phyloP scores from a whole-genome alignment of 768 basidiomycete genomes.

The Candolleomyces efflorescens region DNA sequence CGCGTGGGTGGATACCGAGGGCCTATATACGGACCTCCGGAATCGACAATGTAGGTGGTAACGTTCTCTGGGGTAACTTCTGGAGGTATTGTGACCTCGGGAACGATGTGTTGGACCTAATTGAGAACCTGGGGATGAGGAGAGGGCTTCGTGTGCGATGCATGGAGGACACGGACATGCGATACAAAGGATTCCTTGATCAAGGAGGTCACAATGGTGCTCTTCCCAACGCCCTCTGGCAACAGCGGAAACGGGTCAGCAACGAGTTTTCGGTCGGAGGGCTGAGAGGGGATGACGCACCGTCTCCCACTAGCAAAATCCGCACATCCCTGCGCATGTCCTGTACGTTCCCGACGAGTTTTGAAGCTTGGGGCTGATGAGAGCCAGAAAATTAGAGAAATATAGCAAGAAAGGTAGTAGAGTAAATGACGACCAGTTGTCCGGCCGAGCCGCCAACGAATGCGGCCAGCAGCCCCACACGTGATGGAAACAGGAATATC shows the following conservation, averaged over 20 bases:
- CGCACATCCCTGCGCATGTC: conserved; percentile 89
- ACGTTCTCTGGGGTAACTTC: conserved; percentile 97
- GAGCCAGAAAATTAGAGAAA: background rate
- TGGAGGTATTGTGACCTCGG: conserved; percentile 97
- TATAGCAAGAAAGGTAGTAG: background rate
- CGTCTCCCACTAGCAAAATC: conserved; percentile 92
- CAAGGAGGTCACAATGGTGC: conserved; percentile 92
- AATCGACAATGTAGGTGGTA: conserved; percentile 96
- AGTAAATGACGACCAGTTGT: conserved; percentile 6
- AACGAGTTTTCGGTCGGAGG: conserved; percentile 9
- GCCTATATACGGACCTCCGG: conserved; percentile 65
- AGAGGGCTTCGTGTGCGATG: background rate
- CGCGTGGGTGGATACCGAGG: background rate
- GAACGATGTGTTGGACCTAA: conserved; percentile 92
- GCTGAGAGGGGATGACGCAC: conserved; percentile 37
- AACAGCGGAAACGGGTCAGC: conserved; percentile 10
- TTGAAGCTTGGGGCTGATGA: background rate
- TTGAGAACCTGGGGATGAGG: background rate
- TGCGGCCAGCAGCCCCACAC: too few relatives aligned
- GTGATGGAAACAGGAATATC: too few relatives aligned
- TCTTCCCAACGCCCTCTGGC: conserved; percentile 95
- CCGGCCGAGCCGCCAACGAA: background rate
- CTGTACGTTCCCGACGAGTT: conserved; percentile 6
- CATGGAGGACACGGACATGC: conserved; percentile 49
- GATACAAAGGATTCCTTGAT: conserved; percentile 95